Evolutionary conservation across 129 eudicot species (phyloP), one percentile per base, ranked within the genome.

Genomic region (Pittosporum tobira): DNA sequence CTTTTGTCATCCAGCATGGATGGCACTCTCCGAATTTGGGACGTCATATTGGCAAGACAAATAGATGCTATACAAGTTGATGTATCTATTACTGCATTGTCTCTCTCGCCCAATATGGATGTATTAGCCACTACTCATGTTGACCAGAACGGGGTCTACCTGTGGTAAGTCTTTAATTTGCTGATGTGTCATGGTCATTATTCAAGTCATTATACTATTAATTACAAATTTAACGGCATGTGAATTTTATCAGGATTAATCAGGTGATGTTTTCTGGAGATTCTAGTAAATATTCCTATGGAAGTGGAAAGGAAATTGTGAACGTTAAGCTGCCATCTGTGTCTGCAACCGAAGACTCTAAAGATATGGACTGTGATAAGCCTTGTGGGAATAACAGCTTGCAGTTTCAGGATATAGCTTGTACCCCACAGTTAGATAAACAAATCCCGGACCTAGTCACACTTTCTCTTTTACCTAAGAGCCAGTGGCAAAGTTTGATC

Each of bases 401-500:
- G 15, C 37, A 70, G 75, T 30, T 64, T 24, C 61, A 76, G 50
- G 71, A 68, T 45, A 56, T 42, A 16, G 42, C 72, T 46, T 38
- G n/a, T 21, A 36, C 59, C 13, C 50, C 65, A 13, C 59, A 47
- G 28, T 64, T 61, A 20, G 67, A 75, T 51, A 40, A 71, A 64
- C 94, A 84, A 66, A 93, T 93, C 19, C 99, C 94, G 0, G 93
- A 93, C 62, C 77, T 93, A 13, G 93, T 93, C 31, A 83, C 99
- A 3, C 96, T 93, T 51, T 87, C 99, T 11, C 51, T 93, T 34
- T 71, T 93, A 67, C 99, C 99, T 0, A 87, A 87, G 88, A 87
- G 88, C 56, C 99, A 93, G 75, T 93, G 99, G 99, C 99, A 93
- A 62, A 84, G 94, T 67, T 82, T 93, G 80, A 69, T 87, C 75